phyloP scores from a whole-genome alignment of 129 eudicot species.

The Tagetes patula region DNA sequence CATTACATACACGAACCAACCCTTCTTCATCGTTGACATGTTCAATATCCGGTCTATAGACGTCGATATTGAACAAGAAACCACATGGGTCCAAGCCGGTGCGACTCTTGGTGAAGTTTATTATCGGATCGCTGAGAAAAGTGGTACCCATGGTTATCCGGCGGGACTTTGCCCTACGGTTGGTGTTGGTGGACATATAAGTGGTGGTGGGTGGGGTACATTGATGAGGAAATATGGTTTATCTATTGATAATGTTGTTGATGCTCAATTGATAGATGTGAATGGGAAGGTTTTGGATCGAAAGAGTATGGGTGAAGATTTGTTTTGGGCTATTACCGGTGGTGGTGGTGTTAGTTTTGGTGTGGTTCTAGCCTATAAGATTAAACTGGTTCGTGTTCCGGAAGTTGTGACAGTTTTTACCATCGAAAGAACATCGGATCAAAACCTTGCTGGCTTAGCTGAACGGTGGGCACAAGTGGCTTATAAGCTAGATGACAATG shows the following conservation, averaged over 20 bases:
- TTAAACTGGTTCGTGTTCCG: no score
- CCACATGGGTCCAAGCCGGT: neutral
- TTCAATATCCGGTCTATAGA: neutral
- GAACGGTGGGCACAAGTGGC: neutral
- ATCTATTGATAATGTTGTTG: no score
- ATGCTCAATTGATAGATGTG: neutral
- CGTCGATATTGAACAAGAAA: neutral
- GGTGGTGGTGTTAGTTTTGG: no score
- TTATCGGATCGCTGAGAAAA: neutral
- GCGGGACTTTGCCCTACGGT: neutral
- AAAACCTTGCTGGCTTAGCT: neutral
- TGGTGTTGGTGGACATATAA: no score
- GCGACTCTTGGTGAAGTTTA: no score
- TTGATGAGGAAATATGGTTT: no score
- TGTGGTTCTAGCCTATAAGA: no score
- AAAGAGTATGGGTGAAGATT: neutral
- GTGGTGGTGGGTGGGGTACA: no score
- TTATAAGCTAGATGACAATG: neutral
- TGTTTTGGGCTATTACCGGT: no score
- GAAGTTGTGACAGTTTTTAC: no score
- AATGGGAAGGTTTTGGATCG: neutral
- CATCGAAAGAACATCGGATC: slow-evolving; percentile 6
- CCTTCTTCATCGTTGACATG: neutral
- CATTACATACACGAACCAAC: neutral
- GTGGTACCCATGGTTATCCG: neutral